Conservation (phyloP, 1,284 basidiomycete genomes). For the Rhodotorula sp. region DNA sequence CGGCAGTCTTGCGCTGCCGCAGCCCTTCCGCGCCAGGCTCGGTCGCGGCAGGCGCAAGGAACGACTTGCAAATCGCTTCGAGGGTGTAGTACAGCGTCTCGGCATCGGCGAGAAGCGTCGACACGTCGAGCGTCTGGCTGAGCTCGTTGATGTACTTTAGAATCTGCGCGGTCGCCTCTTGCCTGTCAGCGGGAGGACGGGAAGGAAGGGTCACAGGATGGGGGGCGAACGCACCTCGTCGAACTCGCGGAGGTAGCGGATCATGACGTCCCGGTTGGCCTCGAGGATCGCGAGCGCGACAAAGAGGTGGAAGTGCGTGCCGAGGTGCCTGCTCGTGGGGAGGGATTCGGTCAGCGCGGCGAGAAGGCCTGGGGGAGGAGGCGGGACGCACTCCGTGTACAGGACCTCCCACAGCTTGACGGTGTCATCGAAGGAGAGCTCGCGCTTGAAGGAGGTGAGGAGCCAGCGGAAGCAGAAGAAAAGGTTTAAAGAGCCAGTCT, state of each 20-base stretch:
- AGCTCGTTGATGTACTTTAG: slow-evolving; percentile 61
- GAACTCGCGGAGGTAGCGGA: slow-evolving; percentile 85
- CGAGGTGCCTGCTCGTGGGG: slow-evolving; percentile 63
- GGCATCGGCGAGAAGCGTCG: slow-evolving; percentile 86
- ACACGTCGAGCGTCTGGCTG: slow-evolving; percentile 80
- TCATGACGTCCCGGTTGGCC: slow-evolving; percentile 87
- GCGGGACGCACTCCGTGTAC: slow-evolving; percentile 68
- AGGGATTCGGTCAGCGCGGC: too few relatives aligned
- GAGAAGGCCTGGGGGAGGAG: not conserved
- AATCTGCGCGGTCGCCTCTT: slow-evolving; percentile 56
- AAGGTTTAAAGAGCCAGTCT: slow-evolving; percentile 84
- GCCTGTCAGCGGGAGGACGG: not conserved
- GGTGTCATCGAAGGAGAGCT: slow-evolving; percentile 88
- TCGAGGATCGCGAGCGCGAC: slow-evolving; percentile 91
- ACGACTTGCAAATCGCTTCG: slow-evolving; percentile 58
- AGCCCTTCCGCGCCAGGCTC: not conserved
- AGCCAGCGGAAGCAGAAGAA: slow-evolving; percentile 84
- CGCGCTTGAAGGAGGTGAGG: slow-evolving; percentile 74
- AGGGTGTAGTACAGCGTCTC: slow-evolving; percentile 89
- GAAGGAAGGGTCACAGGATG: not conserved
- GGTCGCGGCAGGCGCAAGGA: not conserved
- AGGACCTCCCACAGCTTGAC: slow-evolving; percentile 88
- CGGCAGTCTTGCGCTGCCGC: not conserved
- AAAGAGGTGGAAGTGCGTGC: slow-evolving; percentile 85
- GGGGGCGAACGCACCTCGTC: slow-evolving; percentile 48